Base-by-base conservation (phyloP, 345 rosid genomes). In the Populus deltoides region DNA sequence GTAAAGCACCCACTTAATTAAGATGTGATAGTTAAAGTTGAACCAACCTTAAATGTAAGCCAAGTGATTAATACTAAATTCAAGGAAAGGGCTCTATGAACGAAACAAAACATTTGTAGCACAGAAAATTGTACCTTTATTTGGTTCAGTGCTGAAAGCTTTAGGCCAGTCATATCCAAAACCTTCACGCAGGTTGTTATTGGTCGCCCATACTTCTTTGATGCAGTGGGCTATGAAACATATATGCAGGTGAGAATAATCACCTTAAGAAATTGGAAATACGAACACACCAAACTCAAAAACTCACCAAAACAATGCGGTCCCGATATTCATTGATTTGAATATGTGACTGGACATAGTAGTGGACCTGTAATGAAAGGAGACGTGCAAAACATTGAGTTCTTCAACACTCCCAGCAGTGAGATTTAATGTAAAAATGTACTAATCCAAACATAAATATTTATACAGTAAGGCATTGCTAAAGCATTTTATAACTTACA, bases 241-340 rank as follows among this genome's bases (percentile, higher is more conserved):
- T 20, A 43, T 27, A 78, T 39, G 31, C 59, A 74, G 35, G 77
- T 79, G 78, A 86, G 72, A 70, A 41, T 7, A 69, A 53, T 25
- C 27, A 51, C 68, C 22, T 7, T 49, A 53, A 70, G 59, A 51
- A 71, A 57, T 35, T 8, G 5, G 43, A 55, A 74, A 25, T 24
- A 59, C 15, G 7, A 59, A 24, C 35, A 22, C 68, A 25, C 41
- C 43, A 65, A 79, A 69, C 15, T 71, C 38, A 73, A 39, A 70
- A 53, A 80, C 99, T 89, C 83, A 96, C 98, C 90, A 96, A 86
- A 79, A 96, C 68, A 68, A 93, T 88, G 63, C 93, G 89, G 68
- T 96, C 99, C 68, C 99, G 84, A 77, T 86, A 96, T 84, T 96
- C 99, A 78, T 96, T 96, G 78, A 96, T 89, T 87, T 96, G 99